Percentiles rank a stretch among this genome's conserved stretches.
These are phyloP conservation scores for Coemansia sp. DNA, from an alignment of 192 early-diverging fungal species.

Conservation along the genomic window DNA sequence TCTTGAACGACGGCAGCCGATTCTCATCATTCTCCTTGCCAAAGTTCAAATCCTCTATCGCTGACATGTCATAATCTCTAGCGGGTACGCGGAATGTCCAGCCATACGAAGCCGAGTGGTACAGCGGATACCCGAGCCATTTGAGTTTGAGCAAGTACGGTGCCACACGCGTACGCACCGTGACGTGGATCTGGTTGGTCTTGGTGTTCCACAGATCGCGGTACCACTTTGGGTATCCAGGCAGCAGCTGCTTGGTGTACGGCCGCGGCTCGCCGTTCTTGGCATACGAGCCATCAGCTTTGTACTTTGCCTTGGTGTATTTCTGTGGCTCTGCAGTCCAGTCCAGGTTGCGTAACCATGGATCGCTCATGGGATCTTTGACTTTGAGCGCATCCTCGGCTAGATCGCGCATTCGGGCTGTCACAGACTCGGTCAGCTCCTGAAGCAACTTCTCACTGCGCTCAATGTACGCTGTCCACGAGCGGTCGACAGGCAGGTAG, in stretches of 20 bases:
- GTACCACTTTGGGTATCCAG: slow-evolving; percentile 79
- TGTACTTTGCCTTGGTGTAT: slow-evolving; percentile 44
- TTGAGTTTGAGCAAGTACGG: slow-evolving; percentile 82
- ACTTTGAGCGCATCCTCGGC: slow-evolving; percentile 52
- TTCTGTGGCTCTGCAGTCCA: slow-evolving; percentile 60
- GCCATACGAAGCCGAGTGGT: slow-evolving; percentile 64
- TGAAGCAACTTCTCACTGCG: slow-evolving; percentile 58
- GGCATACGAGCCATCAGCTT: slow-evolving; percentile 36
- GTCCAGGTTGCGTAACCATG: slow-evolving; percentile 82
- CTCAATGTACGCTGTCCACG: slow-evolving; percentile 75
- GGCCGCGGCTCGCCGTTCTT: slow-evolving; percentile 55
- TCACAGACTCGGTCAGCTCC: slow-evolving; percentile 58
- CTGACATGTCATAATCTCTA: slow-evolving; percentile 28
- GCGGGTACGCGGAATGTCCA: slow-evolving; percentile 80
- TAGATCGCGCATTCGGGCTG: slow-evolving; percentile 32
- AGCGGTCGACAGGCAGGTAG: slow-evolving; percentile 77
- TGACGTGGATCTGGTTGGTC: slow-evolving; percentile 60
- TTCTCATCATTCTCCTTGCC: not conserved
- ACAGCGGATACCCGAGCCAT: slow-evolving; percentile 82
- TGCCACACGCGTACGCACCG: slow-evolving; percentile 67
- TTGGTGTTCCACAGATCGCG: slow-evolving; percentile 71
- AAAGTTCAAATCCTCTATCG: not conserved
- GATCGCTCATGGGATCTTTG: slow-evolving; percentile 55
- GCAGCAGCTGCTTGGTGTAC: slow-evolving; percentile 40
- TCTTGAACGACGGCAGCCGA: slow-evolving; percentile 26